A percentile compares a stretch with the other conserved stretches of the same genome.
phyloP scores from a whole-genome alignment of 352 stramenopile species.

The Globisporangium iwayamae region DNA sequence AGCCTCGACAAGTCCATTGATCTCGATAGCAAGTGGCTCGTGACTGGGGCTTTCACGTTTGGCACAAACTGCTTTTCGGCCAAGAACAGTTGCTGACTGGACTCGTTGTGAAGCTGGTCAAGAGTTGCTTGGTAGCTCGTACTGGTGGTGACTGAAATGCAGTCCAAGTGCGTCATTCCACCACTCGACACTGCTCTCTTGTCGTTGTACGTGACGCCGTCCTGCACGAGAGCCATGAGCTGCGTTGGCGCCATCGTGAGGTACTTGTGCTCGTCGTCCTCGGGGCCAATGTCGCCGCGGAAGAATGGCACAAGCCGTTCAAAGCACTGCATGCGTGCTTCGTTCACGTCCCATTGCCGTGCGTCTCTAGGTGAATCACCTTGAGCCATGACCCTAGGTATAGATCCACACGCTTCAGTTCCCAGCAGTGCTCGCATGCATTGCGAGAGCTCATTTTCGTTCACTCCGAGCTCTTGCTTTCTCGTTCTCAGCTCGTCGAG shows the following conservation, averaged over 20 bases:
- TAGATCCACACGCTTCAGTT: too few species aligned
- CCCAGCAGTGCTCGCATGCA: conserved; percentile 13
- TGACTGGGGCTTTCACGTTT: too few species aligned
- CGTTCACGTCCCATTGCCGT: conserved; percentile 22
- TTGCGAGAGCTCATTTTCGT: conserved; percentile 9
- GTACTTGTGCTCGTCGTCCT: conserved; percentile 52
- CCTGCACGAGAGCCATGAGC: conserved; percentile 34
- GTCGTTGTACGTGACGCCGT: conserved; percentile 29
- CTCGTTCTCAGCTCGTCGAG: conserved; percentile 13
- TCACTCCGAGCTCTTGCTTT: conserved; percentile 5
- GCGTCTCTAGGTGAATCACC: too few species aligned
- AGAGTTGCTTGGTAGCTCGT: background rate
- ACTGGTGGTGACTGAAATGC: conserved; percentile 22
- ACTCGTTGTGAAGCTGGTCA: background rate
- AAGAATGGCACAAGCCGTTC: conserved; percentile 41
- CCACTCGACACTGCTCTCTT: background rate
- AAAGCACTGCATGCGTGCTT: conserved; percentile 45
- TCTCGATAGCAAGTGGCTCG: background rate
- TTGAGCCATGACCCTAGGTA: too few species aligned
- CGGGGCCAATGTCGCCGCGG: conserved; percentile 27
- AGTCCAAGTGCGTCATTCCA: conserved; percentile 9
- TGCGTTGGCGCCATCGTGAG: conserved; percentile 33
- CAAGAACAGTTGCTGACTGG: conserved; percentile 1
- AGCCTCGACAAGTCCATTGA: conserved; percentile 6
- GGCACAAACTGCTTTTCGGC: background rate